Conservation (phyloP, 495 filamentous ascomycete genomes). For the Xylaria scruposa region DNA sequence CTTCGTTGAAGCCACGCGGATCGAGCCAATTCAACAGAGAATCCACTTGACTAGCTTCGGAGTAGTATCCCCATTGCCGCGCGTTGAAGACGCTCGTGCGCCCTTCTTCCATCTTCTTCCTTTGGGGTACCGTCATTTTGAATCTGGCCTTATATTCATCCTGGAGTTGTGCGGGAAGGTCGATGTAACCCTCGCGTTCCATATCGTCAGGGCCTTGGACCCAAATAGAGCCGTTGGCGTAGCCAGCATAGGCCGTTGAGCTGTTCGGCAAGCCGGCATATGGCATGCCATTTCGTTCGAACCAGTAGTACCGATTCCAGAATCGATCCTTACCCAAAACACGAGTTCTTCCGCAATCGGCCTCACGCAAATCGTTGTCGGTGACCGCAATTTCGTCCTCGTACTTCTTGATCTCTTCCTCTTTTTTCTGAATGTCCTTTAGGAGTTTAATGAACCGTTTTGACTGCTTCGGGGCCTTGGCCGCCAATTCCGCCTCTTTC, state of each 20-base stretch:
- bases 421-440: slow-evolving; percentile 85
- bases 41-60: slow-evolving; percentile 77
- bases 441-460: slow-evolving; percentile 84
- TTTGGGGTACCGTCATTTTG: slow-evolving; percentile 80
- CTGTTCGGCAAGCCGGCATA: slow-evolving; percentile 86
- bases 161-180: slow-evolving; percentile 69
- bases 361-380: slow-evolving; percentile 91
- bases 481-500: slow-evolving; percentile 78
- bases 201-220: slow-evolving; percentile 92
- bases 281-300: slow-evolving; percentile 98
- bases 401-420: slow-evolving; percentile 75
- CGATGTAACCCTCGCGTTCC: slow-evolving; percentile 82
- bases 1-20: slow-evolving; percentile 78
- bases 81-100: slow-evolving; percentile 77
- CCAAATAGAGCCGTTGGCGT: slow-evolving; percentile 95
- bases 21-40: slow-evolving; percentile 88
- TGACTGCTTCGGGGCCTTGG: slow-evolving; percentile 83
- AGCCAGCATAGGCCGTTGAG: slow-evolving; percentile 84
- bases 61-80: slow-evolving; percentile 88
- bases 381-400: slow-evolving; percentile 83
- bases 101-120: slow-evolving; percentile 87
- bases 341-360: slow-evolving; percentile 87
- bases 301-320: slow-evolving; percentile 99
- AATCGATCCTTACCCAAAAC: slow-evolving; percentile 92
- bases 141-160: slow-evolving; percentile 68